These are phyloP conservation scores for Balansia obtecta DNA, from an alignment of 2,329 filamentous ascomycete genomes.

Conservation along the genomic window DNA sequence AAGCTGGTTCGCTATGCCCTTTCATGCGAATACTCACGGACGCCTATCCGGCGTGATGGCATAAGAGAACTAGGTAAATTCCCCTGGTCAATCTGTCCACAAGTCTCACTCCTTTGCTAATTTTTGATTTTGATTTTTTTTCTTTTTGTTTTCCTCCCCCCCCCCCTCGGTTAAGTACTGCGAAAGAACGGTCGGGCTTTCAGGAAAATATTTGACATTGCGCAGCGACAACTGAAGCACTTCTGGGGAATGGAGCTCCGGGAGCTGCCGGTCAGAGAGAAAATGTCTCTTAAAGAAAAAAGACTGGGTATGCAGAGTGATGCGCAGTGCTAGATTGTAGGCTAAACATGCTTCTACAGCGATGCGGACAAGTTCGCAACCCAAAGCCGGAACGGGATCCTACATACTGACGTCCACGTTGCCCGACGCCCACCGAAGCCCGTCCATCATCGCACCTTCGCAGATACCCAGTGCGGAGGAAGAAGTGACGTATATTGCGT, in stretches of 20 bases:
- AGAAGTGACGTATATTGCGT: slow-evolving; percentile 68
- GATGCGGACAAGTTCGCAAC: slow-evolving; percentile 34
- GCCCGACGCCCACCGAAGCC: slow-evolving; percentile 52
- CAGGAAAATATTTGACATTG: slow-evolving; percentile 61
- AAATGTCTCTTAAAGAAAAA: slow-evolving; percentile 64
- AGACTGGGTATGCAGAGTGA: slow-evolving; percentile 48
- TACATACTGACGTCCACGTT: slow-evolving; percentile 71
- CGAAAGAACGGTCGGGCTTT: slow-evolving; percentile 60
- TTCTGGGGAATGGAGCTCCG: slow-evolving; percentile 89
- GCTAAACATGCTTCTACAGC: slow-evolving; percentile 15
- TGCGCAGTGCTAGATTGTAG: neutral
- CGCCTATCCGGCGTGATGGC: slow-evolving; percentile 46
- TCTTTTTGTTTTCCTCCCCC: no score
- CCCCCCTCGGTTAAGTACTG: slow-evolving; percentile 49
- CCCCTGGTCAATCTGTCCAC: no score
- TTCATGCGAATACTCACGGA: slow-evolving; percentile 51
- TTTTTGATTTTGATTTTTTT: no score
- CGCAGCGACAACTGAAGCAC: slow-evolving; percentile 57
- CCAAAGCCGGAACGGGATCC: slow-evolving; percentile 47
- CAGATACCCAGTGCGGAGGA: slow-evolving; percentile 49
- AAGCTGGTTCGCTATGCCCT: slow-evolving; percentile 58
- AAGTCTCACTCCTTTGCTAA: no score
- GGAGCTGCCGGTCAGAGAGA: slow-evolving; percentile 72
- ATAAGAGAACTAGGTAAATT: slow-evolving; percentile 48
- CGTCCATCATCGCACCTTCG: slow-evolving; percentile 56